phyloP scores from a whole-genome alignment of 257 asterid genomes.

The Nicotiana tomentosiformis region DNA sequence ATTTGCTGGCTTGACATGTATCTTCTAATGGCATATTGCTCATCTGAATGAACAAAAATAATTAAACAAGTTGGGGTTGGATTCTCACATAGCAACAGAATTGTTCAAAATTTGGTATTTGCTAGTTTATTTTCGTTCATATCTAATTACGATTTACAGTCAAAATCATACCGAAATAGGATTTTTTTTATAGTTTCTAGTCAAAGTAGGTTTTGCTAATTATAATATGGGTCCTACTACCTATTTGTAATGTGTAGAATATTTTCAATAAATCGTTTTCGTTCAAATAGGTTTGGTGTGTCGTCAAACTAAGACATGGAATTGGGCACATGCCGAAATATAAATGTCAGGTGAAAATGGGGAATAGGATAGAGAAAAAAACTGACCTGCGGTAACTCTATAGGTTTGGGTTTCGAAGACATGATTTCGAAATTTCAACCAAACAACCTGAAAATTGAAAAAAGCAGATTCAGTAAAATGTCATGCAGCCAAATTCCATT shows the following conservation, averaged over 20 bases:
- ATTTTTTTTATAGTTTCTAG: no score
- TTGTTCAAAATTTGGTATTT: no score
- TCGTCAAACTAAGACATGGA: neutral
- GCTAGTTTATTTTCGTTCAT: no score
- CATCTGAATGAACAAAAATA: slow-evolving; percentile 29
- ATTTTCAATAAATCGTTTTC: no score
- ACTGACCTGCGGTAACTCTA: slow-evolving; percentile 37
- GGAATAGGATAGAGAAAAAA: neutral
- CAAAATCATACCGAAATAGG: no score
- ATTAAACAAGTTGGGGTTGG: no score
- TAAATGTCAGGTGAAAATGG: neutral
- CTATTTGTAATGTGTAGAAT: no score
- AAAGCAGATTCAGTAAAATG: neutral
- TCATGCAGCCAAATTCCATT: neutral
- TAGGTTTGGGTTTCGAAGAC: slow-evolving; percentile 20
- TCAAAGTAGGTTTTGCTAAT: no score
- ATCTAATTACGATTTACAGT: no score
- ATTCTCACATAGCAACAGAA: no score
- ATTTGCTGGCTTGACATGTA: neutral
- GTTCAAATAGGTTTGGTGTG: no score
- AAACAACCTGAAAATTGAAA: slow-evolving; percentile 12
- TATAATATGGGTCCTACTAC: no score
- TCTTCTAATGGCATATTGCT: slow-evolving; percentile 23
- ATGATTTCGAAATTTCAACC: slow-evolving; percentile 11
- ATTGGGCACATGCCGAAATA: neutral